phyloP scores from a whole-genome alignment of 495 filamentous ascomycete genomes.

The Lasiosphaeriaceae sp. region DNA sequence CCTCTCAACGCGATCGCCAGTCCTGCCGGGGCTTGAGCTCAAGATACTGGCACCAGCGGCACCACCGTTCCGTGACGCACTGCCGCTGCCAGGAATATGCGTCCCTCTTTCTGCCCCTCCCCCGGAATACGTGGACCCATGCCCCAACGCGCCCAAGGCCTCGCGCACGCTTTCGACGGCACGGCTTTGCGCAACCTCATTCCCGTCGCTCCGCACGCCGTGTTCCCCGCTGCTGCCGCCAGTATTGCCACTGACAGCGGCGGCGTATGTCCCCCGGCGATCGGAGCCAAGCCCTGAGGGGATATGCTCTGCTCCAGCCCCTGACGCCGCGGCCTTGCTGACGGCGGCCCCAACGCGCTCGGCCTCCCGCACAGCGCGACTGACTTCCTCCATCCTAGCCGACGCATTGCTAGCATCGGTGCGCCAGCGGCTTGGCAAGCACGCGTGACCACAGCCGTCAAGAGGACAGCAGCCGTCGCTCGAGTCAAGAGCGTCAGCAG shows the following conservation, averaged over 20 bases:
- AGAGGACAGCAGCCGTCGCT: constrained; percentile 71
- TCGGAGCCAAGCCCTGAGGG: neutral
- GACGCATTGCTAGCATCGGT: constrained; percentile 33
- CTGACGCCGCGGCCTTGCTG: constrained; percentile 6
- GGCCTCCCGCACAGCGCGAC: constrained; percentile 38
- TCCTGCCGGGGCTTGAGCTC: constrained; percentile 42
- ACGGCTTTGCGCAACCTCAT: constrained; percentile 47
- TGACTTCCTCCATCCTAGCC: constrained; percentile 39
- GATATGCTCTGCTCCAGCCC: neutral
- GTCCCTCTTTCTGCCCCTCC: neutral
- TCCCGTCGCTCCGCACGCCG: constrained; percentile 25
- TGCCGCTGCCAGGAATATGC: neutral
- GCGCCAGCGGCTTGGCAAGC: constrained; percentile 59
- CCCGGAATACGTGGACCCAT: no score
- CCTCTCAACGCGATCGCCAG: constrained; percentile 23
- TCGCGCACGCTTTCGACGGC: constrained; percentile 52
- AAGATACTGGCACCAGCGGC: constrained; percentile 26
- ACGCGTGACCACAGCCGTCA: constrained; percentile 69
- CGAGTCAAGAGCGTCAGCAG: constrained; percentile 36
- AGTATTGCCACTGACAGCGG: constrained; percentile 4
- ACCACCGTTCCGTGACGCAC: neutral
- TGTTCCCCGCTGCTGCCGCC: constrained; percentile 6
- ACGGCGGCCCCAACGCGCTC: constrained; percentile 20
- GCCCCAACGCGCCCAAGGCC: constrained; percentile 20
- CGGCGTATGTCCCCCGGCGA: constrained; percentile 12